Base-by-base conservation (phyloP, 345 rosid species). In the Syzygium jambos region DNA sequence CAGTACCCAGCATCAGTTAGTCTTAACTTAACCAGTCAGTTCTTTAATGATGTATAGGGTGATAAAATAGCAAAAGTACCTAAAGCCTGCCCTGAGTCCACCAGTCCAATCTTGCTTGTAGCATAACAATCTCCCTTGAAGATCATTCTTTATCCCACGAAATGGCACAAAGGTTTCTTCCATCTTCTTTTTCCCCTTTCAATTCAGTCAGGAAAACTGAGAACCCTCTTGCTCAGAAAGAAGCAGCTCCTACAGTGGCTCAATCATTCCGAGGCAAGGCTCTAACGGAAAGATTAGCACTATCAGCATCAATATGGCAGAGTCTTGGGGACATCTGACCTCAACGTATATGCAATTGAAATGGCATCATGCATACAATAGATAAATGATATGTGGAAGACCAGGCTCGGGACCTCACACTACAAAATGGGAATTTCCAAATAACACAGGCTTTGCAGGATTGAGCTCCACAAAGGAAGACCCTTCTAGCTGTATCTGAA, bases 41-140 rank as follows among this genome's bases (percentile, higher is more conserved):
- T 34, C 78, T 68, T 17, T 17, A 49, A 73, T 73, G 57, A 10
- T 56, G 25, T 78, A 54, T 11, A 19, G 13, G 59, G 59, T 57
- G 27, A 30, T 51, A n/a, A 51, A 84, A 43, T 11, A 57, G 78
- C 43, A 84, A 49, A 84, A 21, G 56, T 89, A 97, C 99, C 99
- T 93, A 89, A 95, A 91, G 51, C 99, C 98, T 61, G 99, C 95
- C 80, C 90, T 90, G 85, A 97, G 80, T 80, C 99, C 98, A 89
- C 98, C 91, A 65, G 86, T 92, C 99, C 99, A 97, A 55, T 97
- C 99, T 92, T 96, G 96, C 92, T 94, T 97, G 93, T 97, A 97
- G 90, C 98, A 97, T 90, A 86, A 88, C 89, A 94, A 88, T 90
- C 98, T 94, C 86, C 98, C 98, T 77, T 87, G 91, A 85, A 96